Evolutionary conservation across 2,329 filamentous ascomycete genomes (phyloP).

Genomic region (Verticillium albo-atrum): DNA sequence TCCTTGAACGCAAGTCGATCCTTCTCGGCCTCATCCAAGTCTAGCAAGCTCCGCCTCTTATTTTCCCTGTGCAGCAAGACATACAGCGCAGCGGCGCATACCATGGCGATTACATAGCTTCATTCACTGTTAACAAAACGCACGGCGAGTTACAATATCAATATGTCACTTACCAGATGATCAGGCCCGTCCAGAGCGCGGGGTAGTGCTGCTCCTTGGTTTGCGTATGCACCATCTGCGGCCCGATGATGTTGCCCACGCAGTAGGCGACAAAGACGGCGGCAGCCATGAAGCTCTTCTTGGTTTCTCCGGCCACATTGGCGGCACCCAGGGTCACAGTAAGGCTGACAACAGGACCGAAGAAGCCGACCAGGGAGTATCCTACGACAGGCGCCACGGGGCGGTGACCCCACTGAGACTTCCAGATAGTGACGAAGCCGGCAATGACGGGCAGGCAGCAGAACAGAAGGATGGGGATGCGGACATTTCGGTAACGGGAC

Average conservation of each 20-base stretch:
- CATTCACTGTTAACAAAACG: background rate
- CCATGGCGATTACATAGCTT: background rate
- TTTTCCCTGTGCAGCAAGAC: background rate
- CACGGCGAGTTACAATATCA: background rate
- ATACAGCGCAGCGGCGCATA: background rate
- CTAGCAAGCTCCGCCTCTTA: background rate
- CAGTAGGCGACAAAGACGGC: constrained; percentile 55
- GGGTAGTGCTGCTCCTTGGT: constrained; percentile 51
- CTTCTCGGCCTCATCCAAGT: background rate
- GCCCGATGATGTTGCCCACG: constrained; percentile 56
- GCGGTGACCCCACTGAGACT: constrained; percentile 42
- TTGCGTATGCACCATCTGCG: constrained; percentile 48
- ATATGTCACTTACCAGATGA: constrained; percentile 41
- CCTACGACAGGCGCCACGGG: constrained; percentile 49
- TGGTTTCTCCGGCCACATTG: constrained; percentile 56
- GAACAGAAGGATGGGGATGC: constrained; percentile 45
- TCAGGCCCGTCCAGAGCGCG: constrained; percentile 49
- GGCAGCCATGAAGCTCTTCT: constrained; percentile 55
- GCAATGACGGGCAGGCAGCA: constrained; percentile 57
- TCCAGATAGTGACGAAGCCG: constrained; percentile 58
- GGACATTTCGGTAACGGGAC: constrained; percentile 44
- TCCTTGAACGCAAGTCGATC: constrained; percentile 1
- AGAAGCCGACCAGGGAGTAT: constrained; percentile 54
- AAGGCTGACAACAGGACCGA: constrained; percentile 49
- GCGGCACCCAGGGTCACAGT: constrained; percentile 16